Base-by-base conservation (phyloP, 768 basidiomycete species). In the Kwoniella mangroviensis region DNA sequence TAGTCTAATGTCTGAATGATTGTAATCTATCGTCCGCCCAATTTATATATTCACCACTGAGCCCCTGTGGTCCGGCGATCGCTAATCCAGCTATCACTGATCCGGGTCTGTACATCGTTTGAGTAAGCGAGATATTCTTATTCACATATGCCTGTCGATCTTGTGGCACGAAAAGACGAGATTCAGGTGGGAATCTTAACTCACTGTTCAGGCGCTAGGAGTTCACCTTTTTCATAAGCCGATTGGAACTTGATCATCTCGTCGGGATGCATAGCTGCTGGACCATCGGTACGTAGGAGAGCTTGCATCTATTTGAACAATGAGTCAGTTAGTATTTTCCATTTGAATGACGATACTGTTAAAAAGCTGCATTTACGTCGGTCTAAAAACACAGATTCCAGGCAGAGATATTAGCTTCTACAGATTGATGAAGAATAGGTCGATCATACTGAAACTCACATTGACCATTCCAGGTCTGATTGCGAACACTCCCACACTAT, bases 381-480 rank as follows among this genome's bases (percentile, higher is more conserved):
- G 93, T 95, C 69, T 70, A 43, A 4, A 15, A 70, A 62, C 17
- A 34, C 34, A 34, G 34, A 34, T 34, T 34, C 6, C 34, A 34
- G 6, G 9, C 34, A 34, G 34, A 7, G 4, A 34, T 34, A 34
- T 34, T 0, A 34, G 34, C 34, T 34, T 34, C 34, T 34, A 34
- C 34, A 34, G 17, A 22, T 56, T 26, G 4, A 13, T 22, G 22
- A 28, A 56, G 55, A 9, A 28, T 26, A 10, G 34, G 49, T 15
- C 21, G 22, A 34, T 34, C 34, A 34, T 34, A 34, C 34, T 34
- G 34, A 1, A 7, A 34, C 81, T 73, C 67, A 82, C 81, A 69
- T 95, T 89, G 28, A 97, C 93, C 83, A 90, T 90, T 15, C 95
- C 95, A 0, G 95, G 95, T 3, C 94, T 88, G 2, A 97, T 75